Evolutionary conservation across 192 early-diverging fungal genomes (phyloP).

Genomic region (Dissophora ornata): DNA sequence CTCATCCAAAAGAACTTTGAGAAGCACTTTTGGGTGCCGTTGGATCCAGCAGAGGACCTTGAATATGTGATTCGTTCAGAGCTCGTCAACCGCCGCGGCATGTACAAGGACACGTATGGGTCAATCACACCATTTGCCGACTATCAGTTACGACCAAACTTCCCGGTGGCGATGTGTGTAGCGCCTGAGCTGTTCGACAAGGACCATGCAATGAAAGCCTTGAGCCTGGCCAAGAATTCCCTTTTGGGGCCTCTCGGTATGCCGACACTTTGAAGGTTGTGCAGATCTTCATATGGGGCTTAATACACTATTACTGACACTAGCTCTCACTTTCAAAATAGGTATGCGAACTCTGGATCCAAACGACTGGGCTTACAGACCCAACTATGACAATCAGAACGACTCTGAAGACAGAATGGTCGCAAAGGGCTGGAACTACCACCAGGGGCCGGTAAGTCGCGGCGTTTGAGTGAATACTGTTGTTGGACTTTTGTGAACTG

Average conservation of each 20-base stretch:
- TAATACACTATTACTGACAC: too few species aligned
- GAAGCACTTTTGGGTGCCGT: conserved; percentile 90
- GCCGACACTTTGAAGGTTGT: not conserved
- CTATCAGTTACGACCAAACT: conserved; percentile 95
- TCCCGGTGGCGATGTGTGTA: conserved; percentile 90
- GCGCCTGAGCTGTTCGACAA: conserved; percentile 94
- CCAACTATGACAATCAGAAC: conserved; percentile 93
- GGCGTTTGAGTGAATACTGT: too few species aligned
- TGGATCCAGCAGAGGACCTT: conserved; percentile 71
- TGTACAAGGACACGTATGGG: conserved; percentile 92
- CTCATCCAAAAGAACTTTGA: conserved; percentile 88
- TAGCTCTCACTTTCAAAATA: not conserved
- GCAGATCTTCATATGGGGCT: too few species aligned
- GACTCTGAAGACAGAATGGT: conserved; percentile 85
- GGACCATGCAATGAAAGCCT: conserved; percentile 75
- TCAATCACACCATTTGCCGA: conserved; percentile 80
- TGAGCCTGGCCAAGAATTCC: conserved; percentile 74
- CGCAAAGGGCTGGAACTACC: conserved; percentile 98
- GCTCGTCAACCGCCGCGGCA: conserved; percentile 87
- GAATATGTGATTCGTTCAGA: conserved; percentile 68
- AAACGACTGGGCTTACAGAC: conserved; percentile 91
- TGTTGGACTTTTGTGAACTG: not conserved
- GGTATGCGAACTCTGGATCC: conserved; percentile 98
- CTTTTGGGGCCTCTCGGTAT: conserved; percentile 80
- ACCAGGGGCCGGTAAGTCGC: conserved; percentile 85